Percentiles rank a stretch among this genome's conserved stretches.
phyloP scores from a whole-genome alignment of 345 rosid genomes.

The Sisymbrium altissimum region DNA sequence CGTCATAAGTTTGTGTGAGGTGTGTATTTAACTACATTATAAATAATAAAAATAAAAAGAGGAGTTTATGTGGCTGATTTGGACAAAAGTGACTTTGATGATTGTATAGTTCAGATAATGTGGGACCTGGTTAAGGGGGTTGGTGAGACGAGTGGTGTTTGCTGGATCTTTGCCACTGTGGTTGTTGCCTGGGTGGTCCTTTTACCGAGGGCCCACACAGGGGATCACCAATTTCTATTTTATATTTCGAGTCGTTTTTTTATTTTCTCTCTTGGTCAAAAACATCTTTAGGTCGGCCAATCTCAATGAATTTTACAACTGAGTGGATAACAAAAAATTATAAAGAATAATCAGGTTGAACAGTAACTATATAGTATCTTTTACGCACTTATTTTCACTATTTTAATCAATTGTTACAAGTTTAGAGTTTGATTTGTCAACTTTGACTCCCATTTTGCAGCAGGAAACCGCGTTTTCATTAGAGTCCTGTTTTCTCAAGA shows the following conservation, averaged over 20 bases:
- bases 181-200: conserved; percentile 25
- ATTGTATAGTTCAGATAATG: conserved; percentile 17
- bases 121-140: conserved; percentile 16
- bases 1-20: background rate
- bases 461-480: background rate
- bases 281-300: conserved; percentile 1
- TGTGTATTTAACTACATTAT: background rate
- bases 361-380: background rate
- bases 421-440: background rate
- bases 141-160: conserved; percentile 36
- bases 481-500: background rate
- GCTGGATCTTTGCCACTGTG: conserved; percentile 25
- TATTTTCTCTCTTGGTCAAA: background rate
- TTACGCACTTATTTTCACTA: background rate
- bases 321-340: background rate
- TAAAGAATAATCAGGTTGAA: background rate
- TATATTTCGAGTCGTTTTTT: background rate
- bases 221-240: background rate
- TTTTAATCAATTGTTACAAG: too few relatives aligned
- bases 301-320: background rate
- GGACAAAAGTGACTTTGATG: conserved; percentile 11
- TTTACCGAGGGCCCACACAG: background rate
- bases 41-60: background rate
- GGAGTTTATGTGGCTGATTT: conserved; percentile 17
- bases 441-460: background rate